Base-by-base conservation (phyloP, 768 basidiomycete species). In the Suillus occidentalis region DNA sequence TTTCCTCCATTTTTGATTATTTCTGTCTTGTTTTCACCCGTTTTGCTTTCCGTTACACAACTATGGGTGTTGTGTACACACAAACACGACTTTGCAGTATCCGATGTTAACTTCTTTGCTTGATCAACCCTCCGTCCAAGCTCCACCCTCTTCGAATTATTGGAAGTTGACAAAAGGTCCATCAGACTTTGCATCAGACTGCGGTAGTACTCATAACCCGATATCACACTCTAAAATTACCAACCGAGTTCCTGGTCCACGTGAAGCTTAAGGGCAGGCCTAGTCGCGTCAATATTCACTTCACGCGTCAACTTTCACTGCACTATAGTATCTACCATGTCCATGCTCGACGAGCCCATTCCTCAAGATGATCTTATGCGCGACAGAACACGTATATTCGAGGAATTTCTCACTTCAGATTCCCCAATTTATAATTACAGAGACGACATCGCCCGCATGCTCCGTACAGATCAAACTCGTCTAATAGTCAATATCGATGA, bases 401-500 rank as follows among this genome's bases (percentile, higher is more conserved):
- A 91, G 71, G 91, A 92, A 67, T 96, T 97, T 68, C 83, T 94
- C 42, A 85, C 87, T 69, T 85, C 87, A 43, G 88, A 89, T 64
- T 86, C 86, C 4, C 75, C 84, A 34, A 71, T 87, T 22, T 88
- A 87, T 82, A 93, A 92, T 77, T 96, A 97, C 82, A 87, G 89
- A 71, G 90, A 95, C 71, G 90, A 91, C 64, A 90, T 97, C 68
- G 82, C 85, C 53, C 86, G 88, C 70, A 87, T 98, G 88, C 85
- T 98, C 57, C 88, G 91, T 63, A 82, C 84, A 22, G 90, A 92
- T 71, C 88, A 90, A 73, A 89, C 92, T 72, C 88, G 97, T 76
- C 89, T 99, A 72, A 88, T 96, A 71, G 87, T 99, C 76, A 99
- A 97, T 77, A 85, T 99, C 70, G 96, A 99, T 77, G 95, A 99